Evolutionary conservation across 306 rosid genomes (phyloP), one percentile per base, ranked within the genome.

Genomic region (Cicer cuneatum): DNA sequence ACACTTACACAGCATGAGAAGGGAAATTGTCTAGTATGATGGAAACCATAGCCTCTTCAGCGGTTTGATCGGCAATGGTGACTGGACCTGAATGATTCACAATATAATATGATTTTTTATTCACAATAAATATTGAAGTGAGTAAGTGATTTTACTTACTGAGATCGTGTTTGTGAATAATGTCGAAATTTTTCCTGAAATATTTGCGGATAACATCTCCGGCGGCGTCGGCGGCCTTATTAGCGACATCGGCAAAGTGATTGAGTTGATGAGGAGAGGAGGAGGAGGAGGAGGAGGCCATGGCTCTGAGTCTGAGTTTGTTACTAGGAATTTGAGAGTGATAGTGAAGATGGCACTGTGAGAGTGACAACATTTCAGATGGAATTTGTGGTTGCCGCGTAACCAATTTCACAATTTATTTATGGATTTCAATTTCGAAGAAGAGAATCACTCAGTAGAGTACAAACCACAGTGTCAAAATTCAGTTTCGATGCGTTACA

Each of bases 1-100:
- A 29, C 35, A 29, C 35, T 29, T 74, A 94, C 98, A 91, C 80
- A 16, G 96, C 97, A 81, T 94, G 98, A 77, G 93, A 86, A 61
- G 98, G 95, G 46, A 91, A 85, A 78, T 63, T 87, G 33, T 91
- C 79, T 5, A 53, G 77, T 54, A 91, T 54, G 75, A 85, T 54
- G 8, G 98, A 90, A 66, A 83, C 86, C 97, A 91, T 94, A 43
- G 94, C 83, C 72, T 90, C 97, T 85, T 94, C 98, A 5, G 98
- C 97, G 39, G 90, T 80, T 83, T 78, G 86, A 82, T 94, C 98
- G 2, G 98, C 98, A 69, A 94, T 83, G 51, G 95, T 94, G 41
- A 91, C 98, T 42, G 96, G 98, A 82, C 98, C 98, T 93, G 80
- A 71, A 68, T 46, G 4, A 72, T 16, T 5, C 12, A 39, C 45